These are phyloP conservation scores for Xylaria sp. DNA, from an alignment of 2,329 filamentous ascomycete species.

Conservation along the genomic window DNA sequence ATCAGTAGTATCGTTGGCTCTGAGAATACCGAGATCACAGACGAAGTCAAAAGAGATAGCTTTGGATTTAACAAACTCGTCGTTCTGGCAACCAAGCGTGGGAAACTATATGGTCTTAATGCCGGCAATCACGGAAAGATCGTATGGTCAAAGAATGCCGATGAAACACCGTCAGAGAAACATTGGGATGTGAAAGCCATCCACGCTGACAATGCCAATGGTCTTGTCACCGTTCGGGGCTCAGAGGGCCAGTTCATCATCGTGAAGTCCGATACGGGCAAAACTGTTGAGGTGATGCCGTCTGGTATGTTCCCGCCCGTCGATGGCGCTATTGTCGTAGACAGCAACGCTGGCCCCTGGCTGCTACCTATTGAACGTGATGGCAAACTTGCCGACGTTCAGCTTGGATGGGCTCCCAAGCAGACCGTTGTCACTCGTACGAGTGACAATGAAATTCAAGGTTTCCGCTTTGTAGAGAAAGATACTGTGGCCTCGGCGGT, in stretches of 20 bases:
- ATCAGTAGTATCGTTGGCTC: slow-evolving; percentile 71
- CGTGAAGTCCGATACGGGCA: slow-evolving; percentile 64
- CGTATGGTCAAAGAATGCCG: slow-evolving; percentile 77
- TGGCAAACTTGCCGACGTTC: slow-evolving; percentile 60
- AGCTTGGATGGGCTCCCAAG: slow-evolving; percentile 58
- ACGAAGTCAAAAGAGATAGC: slow-evolving; percentile 70
- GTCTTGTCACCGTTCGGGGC: slow-evolving; percentile 67
- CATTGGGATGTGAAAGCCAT: slow-evolving; percentile 76
- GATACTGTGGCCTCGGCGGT: slow-evolving; percentile 56
- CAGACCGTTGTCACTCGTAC: slow-evolving; percentile 65
- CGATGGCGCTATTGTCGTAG: slow-evolving; percentile 62
- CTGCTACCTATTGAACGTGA: slow-evolving; percentile 63
- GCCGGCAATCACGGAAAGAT: slow-evolving; percentile 77
- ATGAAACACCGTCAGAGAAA: slow-evolving; percentile 63
- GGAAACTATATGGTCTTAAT: slow-evolving; percentile 83
- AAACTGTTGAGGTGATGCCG: slow-evolving; percentile 57
- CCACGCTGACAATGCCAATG: slow-evolving; percentile 65
- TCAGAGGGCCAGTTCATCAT: slow-evolving; percentile 70
- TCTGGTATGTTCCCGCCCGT: slow-evolving; percentile 54
- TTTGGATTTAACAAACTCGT: slow-evolving; percentile 92
- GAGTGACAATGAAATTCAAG: slow-evolving; percentile 61
- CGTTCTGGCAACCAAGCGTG: slow-evolving; percentile 80
- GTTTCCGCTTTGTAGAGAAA: slow-evolving; percentile 61
- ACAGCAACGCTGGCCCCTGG: slow-evolving; percentile 62
- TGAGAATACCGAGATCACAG: slow-evolving; percentile 55